Evolutionary conservation across 495 filamentous ascomycete species (phyloP).

Genomic region (Trichoderma orchidacearum): DNA sequence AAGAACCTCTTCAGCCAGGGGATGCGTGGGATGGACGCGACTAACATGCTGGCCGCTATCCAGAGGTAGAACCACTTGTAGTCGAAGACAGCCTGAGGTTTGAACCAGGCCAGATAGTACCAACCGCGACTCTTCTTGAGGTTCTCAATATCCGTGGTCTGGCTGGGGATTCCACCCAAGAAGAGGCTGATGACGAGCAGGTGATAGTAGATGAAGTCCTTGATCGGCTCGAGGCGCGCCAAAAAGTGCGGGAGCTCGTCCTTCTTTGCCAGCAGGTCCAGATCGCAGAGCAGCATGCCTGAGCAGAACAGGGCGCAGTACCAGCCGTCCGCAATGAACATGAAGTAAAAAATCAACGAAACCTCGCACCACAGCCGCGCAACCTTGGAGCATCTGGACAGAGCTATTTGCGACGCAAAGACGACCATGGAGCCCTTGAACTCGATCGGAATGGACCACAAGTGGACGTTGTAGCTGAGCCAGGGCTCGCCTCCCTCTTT

Average conservation of each 20-base stretch:
- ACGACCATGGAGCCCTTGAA: constrained; percentile 31
- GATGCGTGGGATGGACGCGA: constrained; percentile 32
- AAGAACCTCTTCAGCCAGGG: constrained; percentile 38
- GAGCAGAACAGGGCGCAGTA: constrained; percentile 28
- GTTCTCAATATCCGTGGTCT: constrained; percentile 15
- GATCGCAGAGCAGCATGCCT: constrained; percentile 34
- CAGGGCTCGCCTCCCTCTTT: constrained; percentile 25
- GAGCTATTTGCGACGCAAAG: constrained; percentile 28
- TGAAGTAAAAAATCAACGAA: constrained; percentile 22
- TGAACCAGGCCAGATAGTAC: constrained; percentile 31
- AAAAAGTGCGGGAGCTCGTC: constrained; percentile 26
- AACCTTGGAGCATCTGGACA: constrained; percentile 17
- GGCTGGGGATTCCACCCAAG: constrained; percentile 33
- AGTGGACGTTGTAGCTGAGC: constrained; percentile 24
- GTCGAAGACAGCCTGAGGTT: constrained; percentile 37
- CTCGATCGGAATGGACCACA: constrained; percentile 29
- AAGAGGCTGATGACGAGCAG: constrained; percentile 27
- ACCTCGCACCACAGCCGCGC: constrained; percentile 20
- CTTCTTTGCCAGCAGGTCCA: constrained; percentile 28
- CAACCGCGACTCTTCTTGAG: constrained; percentile 26
- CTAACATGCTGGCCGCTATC: constrained; percentile 40
- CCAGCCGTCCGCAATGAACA: constrained; percentile 33
- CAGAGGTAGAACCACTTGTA: constrained; percentile 33
- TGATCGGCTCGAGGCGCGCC: constrained; percentile 19
- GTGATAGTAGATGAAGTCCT: constrained; percentile 27